These are phyloP conservation scores for Phytophthora tentaculata DNA, from an alignment of 352 stramenopile species.

Conservation along the genomic window DNA sequence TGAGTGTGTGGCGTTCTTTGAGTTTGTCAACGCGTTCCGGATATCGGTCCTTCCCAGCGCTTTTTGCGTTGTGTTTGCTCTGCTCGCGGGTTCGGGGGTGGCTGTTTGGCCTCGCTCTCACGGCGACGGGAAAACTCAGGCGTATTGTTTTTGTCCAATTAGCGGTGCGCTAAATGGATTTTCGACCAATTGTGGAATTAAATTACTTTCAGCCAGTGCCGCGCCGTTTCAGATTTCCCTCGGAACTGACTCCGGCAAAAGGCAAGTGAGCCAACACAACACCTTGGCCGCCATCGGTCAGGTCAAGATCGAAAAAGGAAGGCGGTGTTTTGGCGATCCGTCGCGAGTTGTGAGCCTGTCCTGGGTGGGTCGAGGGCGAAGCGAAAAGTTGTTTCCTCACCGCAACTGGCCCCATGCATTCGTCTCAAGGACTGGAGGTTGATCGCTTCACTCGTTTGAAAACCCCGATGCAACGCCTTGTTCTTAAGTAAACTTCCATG, in stretches of 20 bases:
- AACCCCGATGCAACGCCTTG: too few species aligned
- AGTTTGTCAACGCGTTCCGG: constrained; percentile 22
- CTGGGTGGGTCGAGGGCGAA: neutral
- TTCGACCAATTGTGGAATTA: constrained; percentile 15
- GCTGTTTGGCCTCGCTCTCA: constrained; percentile 32
- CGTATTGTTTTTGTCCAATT: constrained; percentile 28
- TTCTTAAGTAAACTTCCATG: neutral
- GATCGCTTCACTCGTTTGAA: too few species aligned
- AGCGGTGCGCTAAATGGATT: neutral
- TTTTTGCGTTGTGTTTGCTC: constrained; percentile 43
- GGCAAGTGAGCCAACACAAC: neutral
- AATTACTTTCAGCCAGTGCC: constrained; percentile 26
- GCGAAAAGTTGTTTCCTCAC: constrained; percentile 9
- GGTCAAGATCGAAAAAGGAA: constrained; percentile 20
- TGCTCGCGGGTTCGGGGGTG: constrained; percentile 19
- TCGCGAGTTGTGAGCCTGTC: constrained; percentile 13
- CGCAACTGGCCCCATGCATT: constrained; percentile 24
- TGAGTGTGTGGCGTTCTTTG: constrained; percentile 5
- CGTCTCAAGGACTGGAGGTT: neutral
- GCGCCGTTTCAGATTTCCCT: constrained; percentile 8
- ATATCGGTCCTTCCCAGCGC: constrained; percentile 23
- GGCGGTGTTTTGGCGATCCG: too few species aligned
- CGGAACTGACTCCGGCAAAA: constrained; percentile 28
- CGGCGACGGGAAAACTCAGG: constrained; percentile 33
- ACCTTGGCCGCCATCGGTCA: neutral